Evolutionary conservation across 257 asterid genomes (phyloP).

Genomic region (Perilla frutescens): DNA sequence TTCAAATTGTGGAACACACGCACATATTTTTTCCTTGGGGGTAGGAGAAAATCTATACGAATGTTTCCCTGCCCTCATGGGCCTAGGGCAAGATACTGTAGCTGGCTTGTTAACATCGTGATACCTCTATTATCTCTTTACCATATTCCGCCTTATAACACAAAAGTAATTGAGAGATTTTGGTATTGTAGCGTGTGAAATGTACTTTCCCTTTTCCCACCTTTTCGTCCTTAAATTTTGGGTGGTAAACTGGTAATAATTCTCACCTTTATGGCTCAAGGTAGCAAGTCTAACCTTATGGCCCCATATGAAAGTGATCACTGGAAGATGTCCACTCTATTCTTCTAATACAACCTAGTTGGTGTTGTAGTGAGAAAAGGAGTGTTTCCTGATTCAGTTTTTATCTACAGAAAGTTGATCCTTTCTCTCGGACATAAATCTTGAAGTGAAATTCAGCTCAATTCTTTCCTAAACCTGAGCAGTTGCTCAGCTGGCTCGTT

Average conservation of each 20-base stretch:
- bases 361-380: neutral
- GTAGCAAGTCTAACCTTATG: neutral
- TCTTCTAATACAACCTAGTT: neutral
- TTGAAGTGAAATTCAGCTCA: conserved; percentile 15
- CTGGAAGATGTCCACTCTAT: conserved; percentile 8
- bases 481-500: conserved; percentile 1
- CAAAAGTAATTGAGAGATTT: neutral
- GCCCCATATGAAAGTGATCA: neutral
- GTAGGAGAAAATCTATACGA: neutral
- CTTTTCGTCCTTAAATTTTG: neutral
- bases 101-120: conserved; percentile 9
- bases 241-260: neutral
- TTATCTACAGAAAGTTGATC: neutral
- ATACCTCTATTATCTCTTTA: neutral
- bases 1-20: neutral
- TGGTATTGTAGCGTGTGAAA: neutral
- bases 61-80: neutral
- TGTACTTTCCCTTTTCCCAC: neutral
- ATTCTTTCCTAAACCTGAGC: neutral
- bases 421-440: neutral
- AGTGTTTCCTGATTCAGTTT: neutral
- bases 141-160: neutral
- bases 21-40: neutral
- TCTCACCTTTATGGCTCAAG: conserved; percentile 2
- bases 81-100: neutral